Conservation (phyloP, 2,329 filamentous ascomycete species). For the Coniochaeta prunicola region DNA sequence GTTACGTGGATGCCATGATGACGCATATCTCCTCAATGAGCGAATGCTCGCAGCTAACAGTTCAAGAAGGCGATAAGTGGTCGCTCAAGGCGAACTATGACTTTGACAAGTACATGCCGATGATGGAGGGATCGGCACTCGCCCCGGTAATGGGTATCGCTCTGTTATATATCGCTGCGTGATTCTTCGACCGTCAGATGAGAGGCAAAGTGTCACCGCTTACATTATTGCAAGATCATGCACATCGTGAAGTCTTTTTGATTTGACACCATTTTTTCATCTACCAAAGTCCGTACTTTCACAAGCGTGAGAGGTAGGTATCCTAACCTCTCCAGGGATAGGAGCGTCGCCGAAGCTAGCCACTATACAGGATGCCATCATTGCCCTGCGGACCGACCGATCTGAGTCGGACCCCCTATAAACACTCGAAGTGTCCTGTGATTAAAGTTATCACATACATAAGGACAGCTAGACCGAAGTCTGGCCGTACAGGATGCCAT, state of each 20-base stretch:
- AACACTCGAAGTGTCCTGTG: background rate
- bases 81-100: conserved; percentile 13
- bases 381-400: conserved; percentile 16
- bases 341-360: background rate
- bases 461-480: conserved; percentile 7
- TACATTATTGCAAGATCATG: background rate
- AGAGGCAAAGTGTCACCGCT: background rate
- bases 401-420: conserved; percentile 13
- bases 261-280: background rate
- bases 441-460: conserved; percentile 6
- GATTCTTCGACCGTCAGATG: background rate
- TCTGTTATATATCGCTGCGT: conserved; percentile 6
- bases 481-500: conserved; percentile 21
- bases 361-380: conserved; percentile 20
- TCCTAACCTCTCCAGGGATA: background rate
- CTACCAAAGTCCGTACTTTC: background rate
- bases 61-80: conserved; percentile 7
- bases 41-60: conserved; percentile 5
- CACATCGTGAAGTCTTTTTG: background rate
- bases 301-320: background rate
- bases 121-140: conserved; percentile 5
- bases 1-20: conserved; percentile 9
- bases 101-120: conserved; percentile 9
- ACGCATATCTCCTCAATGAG: conserved; percentile 11
- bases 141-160: conserved; percentile 13